phyloP scores from a whole-genome alignment of 2,329 filamentous ascomycete species.

The Nigrospora oryzae region DNA sequence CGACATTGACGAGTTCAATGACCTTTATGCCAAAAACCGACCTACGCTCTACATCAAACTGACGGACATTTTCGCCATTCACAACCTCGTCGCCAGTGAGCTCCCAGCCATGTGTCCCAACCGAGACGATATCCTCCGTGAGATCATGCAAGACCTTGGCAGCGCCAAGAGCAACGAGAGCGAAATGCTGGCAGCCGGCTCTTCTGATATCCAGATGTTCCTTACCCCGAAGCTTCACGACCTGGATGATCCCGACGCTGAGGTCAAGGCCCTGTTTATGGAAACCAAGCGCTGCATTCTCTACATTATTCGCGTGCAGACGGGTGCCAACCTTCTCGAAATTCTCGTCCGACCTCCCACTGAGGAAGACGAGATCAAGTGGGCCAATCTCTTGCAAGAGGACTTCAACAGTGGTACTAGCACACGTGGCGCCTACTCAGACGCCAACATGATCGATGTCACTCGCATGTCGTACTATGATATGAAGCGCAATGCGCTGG shows the following conservation, averaged over 20 bases:
- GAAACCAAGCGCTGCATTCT: slow-evolving; percentile 95
- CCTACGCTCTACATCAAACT: slow-evolving; percentile 99
- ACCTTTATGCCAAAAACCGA: slow-evolving; percentile 91
- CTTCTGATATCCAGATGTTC: slow-evolving; percentile 84
- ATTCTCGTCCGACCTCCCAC: slow-evolving; percentile 87
- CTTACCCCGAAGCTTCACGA: slow-evolving; percentile 85
- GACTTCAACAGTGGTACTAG: slow-evolving; percentile 65
- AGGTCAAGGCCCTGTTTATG: slow-evolving; percentile 89
- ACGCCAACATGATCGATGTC: slow-evolving; percentile 80
- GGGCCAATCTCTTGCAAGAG: slow-evolving; percentile 72
- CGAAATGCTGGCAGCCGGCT: slow-evolving; percentile 80
- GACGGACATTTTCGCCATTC: slow-evolving; percentile 92
- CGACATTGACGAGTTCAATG: slow-evolving; percentile 98
- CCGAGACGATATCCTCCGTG: slow-evolving; percentile 80
- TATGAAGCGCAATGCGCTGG: slow-evolving; percentile 83
- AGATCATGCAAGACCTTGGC: slow-evolving; percentile 87
- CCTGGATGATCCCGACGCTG: slow-evolving; percentile 84
- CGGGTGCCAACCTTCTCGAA: slow-evolving; percentile 84
- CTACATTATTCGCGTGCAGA: slow-evolving; percentile 96
- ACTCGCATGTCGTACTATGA: slow-evolving; percentile 84
- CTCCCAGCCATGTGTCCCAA: slow-evolving; percentile 68
- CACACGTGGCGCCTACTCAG: slow-evolving; percentile 80
- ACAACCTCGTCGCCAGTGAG: slow-evolving; percentile 76
- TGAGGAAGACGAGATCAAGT: slow-evolving; percentile 81
- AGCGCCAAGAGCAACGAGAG: slow-evolving; percentile 95